Conservation (phyloP, 139 green algal genomes). For the Chlorella vulgaris region DNA sequence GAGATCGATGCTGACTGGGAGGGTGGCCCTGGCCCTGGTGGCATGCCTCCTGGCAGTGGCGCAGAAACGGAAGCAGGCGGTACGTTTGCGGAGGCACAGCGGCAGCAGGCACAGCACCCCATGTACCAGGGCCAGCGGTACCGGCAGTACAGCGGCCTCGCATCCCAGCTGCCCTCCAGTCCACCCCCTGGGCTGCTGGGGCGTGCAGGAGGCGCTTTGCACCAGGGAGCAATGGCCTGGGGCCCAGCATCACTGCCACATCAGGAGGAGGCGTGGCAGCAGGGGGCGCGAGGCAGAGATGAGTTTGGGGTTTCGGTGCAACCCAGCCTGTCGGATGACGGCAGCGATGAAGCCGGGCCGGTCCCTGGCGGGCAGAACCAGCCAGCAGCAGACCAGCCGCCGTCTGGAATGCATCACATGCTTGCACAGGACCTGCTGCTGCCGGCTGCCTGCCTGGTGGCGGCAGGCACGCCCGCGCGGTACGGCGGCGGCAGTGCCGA, state of each 20-base stretch:
- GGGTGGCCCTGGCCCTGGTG: too few relatives aligned
- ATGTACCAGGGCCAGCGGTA: too few relatives aligned
- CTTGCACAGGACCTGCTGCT: conserved; percentile 1
- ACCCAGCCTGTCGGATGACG: conserved; percentile 31
- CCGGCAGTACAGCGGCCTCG: too few relatives aligned
- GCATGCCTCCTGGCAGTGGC: too few relatives aligned
- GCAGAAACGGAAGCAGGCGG: too few relatives aligned
- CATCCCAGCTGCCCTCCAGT: too few relatives aligned
- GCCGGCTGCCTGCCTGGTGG: background rate
- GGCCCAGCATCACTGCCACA: background rate
- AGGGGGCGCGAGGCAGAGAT: background rate
- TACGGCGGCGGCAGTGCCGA: background rate
- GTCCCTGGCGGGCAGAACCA: background rate
- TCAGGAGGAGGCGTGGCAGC: background rate
- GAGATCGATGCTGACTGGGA: background rate
- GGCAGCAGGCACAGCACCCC: background rate
- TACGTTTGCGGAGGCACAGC: too few relatives aligned
- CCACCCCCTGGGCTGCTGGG: too few relatives aligned
- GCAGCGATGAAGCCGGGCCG: background rate
- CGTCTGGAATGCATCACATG: background rate
- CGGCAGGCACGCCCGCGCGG: background rate
- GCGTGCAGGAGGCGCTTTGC: background rate
- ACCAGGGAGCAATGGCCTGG: background rate
- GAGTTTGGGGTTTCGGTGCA: conserved; percentile 28
- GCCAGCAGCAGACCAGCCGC: background rate